These are phyloP conservation scores for Wickerhamiella galacta DNA, from an alignment of 805 yeast species.

Conservation along the genomic window DNA sequence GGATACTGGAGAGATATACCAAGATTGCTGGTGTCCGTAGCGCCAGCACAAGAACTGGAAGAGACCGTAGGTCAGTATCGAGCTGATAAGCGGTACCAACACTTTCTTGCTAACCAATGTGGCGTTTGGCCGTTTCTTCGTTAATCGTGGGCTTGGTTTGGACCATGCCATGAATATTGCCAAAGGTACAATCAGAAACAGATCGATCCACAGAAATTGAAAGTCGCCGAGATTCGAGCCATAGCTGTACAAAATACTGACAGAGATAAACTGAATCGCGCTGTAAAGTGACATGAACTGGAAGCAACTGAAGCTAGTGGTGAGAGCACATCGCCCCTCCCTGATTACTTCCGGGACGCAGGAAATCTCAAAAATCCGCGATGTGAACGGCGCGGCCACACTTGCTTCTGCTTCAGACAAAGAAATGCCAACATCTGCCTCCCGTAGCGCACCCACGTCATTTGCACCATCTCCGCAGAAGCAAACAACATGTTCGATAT, in stretches of 20 bases:
- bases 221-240: conserved; percentile 94
- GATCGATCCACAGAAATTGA: conserved; percentile 87
- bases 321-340: conserved; percentile 90
- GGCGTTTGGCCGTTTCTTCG: conserved; percentile 76
- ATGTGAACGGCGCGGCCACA: conserved; percentile 97
- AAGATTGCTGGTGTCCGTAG: conserved; percentile 30
- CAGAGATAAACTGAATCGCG: conserved; percentile 86
- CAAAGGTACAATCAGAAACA: conserved; percentile 77
- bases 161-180: conserved; percentile 98
- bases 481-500: conserved; percentile 79
- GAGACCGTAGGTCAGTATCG: conserved; percentile 41
- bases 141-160: conserved; percentile 44
- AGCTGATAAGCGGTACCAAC: conserved; percentile 64
- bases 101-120: conserved; percentile 82
- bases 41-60: conserved; percentile 69
- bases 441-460: conserved; percentile 95
- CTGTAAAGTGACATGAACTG: conserved; percentile 95
- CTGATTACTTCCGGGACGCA: conserved; percentile 82
- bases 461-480: conserved; percentile 99
- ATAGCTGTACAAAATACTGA: conserved; percentile 63
- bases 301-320: conserved; percentile 91
- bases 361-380: conserved; percentile 73
- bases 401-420: conserved; percentile 96
- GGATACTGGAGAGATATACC: conserved; percentile 72
- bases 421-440: conserved; percentile 94